These are phyloP conservation scores for Pseudopithomyces maydicus DNA, from an alignment of 2,329 filamentous ascomycete species.

Conservation along the genomic window DNA sequence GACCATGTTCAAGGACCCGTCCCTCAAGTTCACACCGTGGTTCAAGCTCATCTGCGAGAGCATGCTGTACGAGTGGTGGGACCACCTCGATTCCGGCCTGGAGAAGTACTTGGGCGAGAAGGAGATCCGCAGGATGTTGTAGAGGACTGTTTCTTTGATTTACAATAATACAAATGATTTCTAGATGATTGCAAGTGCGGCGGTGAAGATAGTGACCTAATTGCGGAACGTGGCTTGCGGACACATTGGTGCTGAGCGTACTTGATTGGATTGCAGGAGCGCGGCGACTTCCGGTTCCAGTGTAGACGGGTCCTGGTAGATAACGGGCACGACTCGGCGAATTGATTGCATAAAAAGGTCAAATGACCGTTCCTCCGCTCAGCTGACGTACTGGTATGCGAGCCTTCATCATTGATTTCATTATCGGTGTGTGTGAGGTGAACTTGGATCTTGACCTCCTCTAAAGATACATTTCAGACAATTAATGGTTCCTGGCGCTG, in stretches of 20 bases:
- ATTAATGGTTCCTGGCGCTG: too few relatives aligned
- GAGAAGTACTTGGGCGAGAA: slow-evolving; percentile 86
- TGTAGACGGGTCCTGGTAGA: slow-evolving; percentile 30
- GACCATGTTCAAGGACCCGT: slow-evolving; percentile 79
- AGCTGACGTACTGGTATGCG: slow-evolving; percentile 23
- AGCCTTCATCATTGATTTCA: slow-evolving; percentile 29
- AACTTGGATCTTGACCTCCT: too few relatives aligned
- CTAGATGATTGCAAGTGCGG: not conserved
- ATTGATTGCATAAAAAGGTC: slow-evolving; percentile 24
- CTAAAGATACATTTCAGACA: too few relatives aligned
- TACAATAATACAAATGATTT: too few relatives aligned
- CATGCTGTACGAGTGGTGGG: slow-evolving; percentile 98
- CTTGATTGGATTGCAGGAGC: slow-evolving; percentile 18
- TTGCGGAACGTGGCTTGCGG: not conserved
- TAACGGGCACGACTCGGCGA: slow-evolving; percentile 37
- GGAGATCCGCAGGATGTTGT: slow-evolving; percentile 81
- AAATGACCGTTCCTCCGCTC: slow-evolving; percentile 30
- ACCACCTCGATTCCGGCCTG: slow-evolving; percentile 77
- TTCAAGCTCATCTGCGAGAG: slow-evolving; percentile 99
- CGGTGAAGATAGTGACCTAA: not conserved
- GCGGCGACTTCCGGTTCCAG: slow-evolving; percentile 25
- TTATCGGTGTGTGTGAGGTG: slow-evolving; percentile 5
- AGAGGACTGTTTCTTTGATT: not conserved
- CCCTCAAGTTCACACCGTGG: slow-evolving; percentile 92
- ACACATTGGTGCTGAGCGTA: not conserved